phyloP scores from a whole-genome alignment of 257 asterid species.

The Solanum pinnatisectum region DNA sequence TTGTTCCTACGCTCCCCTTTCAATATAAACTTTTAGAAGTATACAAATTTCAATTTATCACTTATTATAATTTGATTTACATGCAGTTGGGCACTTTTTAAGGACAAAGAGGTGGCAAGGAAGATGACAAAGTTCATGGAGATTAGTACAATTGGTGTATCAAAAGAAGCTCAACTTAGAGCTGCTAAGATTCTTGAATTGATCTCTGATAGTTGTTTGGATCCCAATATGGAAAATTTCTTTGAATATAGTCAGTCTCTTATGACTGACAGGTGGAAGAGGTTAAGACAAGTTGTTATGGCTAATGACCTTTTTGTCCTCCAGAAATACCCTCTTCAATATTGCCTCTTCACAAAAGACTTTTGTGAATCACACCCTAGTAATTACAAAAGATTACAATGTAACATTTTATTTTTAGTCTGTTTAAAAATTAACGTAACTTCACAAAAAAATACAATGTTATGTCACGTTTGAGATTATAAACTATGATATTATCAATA shows the following conservation, averaged over 20 bases:
- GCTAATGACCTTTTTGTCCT: conserved; percentile 20
- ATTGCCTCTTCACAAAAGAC: conserved; percentile 39
- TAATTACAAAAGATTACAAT: not conserved
- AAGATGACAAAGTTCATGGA: conserved; percentile 71
- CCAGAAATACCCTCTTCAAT: conserved; percentile 35
- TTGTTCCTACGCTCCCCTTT: too few relatives aligned
- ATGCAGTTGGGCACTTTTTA: conserved; percentile 85
- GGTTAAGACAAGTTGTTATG: conserved; percentile 26
- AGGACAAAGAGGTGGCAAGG: conserved; percentile 46
- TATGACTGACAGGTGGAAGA: conserved; percentile 63
- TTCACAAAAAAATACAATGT: too few relatives aligned
- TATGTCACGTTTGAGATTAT: too few relatives aligned
- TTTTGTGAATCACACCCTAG: conserved; percentile 53
- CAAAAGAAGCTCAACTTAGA: conserved; percentile 45
- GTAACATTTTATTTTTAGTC: not conserved
- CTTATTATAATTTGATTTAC: not conserved
- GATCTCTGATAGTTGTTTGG: conserved; percentile 48
- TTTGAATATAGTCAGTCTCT: conserved; percentile 27
- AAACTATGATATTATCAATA: too few relatives aligned
- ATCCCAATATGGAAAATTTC: conserved; percentile 27
- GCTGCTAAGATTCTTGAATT: conserved; percentile 24
- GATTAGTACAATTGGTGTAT: conserved; percentile 73
- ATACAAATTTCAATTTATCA: not conserved
- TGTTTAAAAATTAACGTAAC: too few relatives aligned
- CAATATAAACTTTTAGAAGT: not conserved